Conservation (phyloP, 768 basidiomycete species). For the Phanerochaete sordida region DNA sequence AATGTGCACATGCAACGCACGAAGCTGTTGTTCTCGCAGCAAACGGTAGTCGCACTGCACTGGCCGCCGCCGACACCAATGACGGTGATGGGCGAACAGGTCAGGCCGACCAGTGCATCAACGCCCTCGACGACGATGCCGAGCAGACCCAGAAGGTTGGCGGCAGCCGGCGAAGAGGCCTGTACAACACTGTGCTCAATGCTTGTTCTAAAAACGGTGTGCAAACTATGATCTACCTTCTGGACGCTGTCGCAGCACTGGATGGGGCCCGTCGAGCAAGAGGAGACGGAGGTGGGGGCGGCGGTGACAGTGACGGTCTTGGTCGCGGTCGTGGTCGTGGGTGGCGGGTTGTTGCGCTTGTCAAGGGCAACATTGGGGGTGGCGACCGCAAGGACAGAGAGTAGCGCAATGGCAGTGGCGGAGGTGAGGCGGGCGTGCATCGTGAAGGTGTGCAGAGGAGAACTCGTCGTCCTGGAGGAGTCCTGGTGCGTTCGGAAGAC, state of each 20-base stretch:
- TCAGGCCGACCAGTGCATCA: slow-evolving; percentile 3
- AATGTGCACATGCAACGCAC: neutral
- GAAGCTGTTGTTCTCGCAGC: slow-evolving; percentile 15
- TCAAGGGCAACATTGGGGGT: neutral
- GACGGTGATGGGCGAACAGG: slow-evolving; percentile 12
- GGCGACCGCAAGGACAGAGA: slow-evolving; percentile 12
- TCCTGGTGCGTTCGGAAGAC: neutral
- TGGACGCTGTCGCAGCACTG: slow-evolving; percentile 10
- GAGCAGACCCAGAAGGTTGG: slow-evolving; percentile 1
- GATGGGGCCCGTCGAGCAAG: slow-evolving; percentile 8
- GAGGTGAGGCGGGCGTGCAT: slow-evolving; percentile 15
- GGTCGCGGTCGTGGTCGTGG: slow-evolving; percentile 1
- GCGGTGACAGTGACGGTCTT: slow-evolving; percentile 1
- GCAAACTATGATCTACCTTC: slow-evolving; percentile 4
- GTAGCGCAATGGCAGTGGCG: neutral
- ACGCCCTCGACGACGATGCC: slow-evolving; percentile 8
- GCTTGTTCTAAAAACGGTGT: too few species aligned
- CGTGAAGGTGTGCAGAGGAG: neutral
- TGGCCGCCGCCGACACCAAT: slow-evolving; percentile 5
- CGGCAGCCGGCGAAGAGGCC: neutral
- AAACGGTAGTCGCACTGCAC: slow-evolving; percentile 6
- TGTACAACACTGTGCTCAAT: neutral
- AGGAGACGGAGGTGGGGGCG: neutral
- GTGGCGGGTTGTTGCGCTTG: neutral
- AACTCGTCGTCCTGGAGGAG: neutral